phyloP scores from a whole-genome alignment of 2,329 filamentous ascomycete genomes.

The Mycosphaerelloides madeirae region DNA sequence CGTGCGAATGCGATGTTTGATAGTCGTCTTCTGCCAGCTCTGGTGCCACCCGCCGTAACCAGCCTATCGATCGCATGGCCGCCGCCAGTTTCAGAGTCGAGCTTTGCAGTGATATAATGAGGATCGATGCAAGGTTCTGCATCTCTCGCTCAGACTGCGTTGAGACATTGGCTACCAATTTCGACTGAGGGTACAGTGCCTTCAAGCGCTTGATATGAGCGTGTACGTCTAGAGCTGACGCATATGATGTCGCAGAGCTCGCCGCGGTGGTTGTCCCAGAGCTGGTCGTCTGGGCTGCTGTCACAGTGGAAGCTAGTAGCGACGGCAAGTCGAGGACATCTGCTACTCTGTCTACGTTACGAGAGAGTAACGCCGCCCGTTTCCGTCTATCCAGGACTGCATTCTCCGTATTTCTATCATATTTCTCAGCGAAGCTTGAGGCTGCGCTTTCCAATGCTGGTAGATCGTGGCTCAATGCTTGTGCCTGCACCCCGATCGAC shows the following conservation, averaged over 20 bases:
- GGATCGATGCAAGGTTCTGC: constrained; percentile 78
- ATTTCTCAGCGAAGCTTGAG: constrained; percentile 74
- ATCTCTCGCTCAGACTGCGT: constrained; percentile 80
- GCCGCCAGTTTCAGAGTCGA: constrained; percentile 81
- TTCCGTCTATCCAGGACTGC: constrained; percentile 66
- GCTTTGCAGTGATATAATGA: constrained; percentile 70
- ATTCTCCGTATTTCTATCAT: constrained; percentile 65
- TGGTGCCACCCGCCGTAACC: constrained; percentile 80
- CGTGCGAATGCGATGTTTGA: constrained; percentile 14
- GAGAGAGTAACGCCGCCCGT: constrained; percentile 72
- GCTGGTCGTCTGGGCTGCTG: constrained; percentile 40
- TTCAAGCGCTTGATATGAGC: constrained; percentile 87
- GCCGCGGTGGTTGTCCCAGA: constrained; percentile 47
- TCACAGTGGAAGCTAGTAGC: constrained; percentile 74
- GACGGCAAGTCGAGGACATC: constrained; percentile 88
- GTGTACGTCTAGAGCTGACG: constrained; percentile 83
- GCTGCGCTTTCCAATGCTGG: constrained; percentile 75
- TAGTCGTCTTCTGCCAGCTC: constrained; percentile 56
- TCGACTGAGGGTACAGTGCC: constrained; percentile 73
- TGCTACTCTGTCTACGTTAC: constrained; percentile 83
- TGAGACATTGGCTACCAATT: constrained; percentile 67
- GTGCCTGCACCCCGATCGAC: constrained; percentile 59
- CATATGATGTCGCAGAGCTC: constrained; percentile 59
- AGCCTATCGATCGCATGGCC: constrained; percentile 85
- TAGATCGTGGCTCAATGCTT: constrained; percentile 64